A percentile compares a stretch with the other conserved stretches of the same genome.
These are phyloP conservation scores for Dioscorea dumetorum DNA, from an alignment of 106 monocot species.

Conservation along the genomic window DNA sequence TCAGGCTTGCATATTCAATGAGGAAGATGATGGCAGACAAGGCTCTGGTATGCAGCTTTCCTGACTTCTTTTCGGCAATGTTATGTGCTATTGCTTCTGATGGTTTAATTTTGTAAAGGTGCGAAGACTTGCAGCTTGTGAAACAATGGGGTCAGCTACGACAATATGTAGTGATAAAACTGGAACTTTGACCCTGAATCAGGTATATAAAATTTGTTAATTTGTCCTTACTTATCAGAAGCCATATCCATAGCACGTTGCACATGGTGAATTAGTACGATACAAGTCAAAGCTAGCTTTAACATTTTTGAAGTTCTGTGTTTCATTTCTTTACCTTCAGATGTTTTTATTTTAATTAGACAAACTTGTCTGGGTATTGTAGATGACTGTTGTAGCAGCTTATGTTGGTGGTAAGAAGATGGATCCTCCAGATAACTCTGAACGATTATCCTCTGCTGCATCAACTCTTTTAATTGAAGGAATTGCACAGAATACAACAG, in stretches of 20 bases:
- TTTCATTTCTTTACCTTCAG: background rate
- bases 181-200: slow-evolving; percentile 84
- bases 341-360: background rate
- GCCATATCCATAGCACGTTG: too few species aligned
- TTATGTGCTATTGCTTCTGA: background rate
- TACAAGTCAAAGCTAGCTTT: background rate
- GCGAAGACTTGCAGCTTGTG: slow-evolving; percentile 92
- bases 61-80: background rate
- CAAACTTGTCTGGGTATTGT: slow-evolving; percentile 1
- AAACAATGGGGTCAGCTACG: slow-evolving; percentile 99
- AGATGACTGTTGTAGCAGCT: slow-evolving; percentile 96
- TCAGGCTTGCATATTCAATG: slow-evolving; percentile 88
- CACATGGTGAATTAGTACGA: background rate
- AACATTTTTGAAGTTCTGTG: background rate
- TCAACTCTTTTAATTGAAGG: slow-evolving; percentile 68
- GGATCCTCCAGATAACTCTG: slow-evolving; percentile 34
- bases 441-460: slow-evolving; percentile 25
- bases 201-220: slow-evolving; percentile 29
- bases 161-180: slow-evolving; percentile 98
- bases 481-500: slow-evolving; percentile 88
- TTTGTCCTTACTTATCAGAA: background rate
- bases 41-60: slow-evolving; percentile 40
- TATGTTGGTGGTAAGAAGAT: slow-evolving; percentile 64
- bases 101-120: slow-evolving; percentile 56
- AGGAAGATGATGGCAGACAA: slow-evolving; percentile 95